These are phyloP conservation scores for Stylosanthes scabra DNA, from an alignment of 331 rosid genomes.

Conservation along the genomic window DNA sequence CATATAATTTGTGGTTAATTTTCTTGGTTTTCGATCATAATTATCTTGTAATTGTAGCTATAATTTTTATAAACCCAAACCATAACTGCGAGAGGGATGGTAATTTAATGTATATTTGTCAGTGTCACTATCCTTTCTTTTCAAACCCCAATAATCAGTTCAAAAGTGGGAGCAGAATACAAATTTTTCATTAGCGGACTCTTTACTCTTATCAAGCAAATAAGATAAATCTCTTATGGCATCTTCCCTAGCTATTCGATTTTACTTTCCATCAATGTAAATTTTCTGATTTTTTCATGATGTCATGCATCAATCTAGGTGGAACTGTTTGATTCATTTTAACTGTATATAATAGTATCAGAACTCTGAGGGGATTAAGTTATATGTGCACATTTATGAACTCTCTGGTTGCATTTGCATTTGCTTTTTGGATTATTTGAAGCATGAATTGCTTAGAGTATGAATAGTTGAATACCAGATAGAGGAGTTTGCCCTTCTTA, in stretches of 20 bases:
- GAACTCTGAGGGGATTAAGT: neutral
- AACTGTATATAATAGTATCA: neutral
- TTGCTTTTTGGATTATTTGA: slow-evolving; percentile 32
- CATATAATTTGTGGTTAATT: neutral
- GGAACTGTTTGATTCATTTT: neutral
- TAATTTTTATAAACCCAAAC: neutral
- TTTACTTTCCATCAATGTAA: neutral
- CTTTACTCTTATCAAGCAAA: neutral
- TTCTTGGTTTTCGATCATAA: neutral
- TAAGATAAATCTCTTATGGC: neutral
- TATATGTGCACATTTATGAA: slow-evolving; percentile 1
- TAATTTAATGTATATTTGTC: neutral
- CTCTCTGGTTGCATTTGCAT: slow-evolving; percentile 10
- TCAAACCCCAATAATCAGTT: neutral
- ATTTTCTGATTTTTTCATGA: slow-evolving; percentile 1
- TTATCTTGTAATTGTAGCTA: neutral
- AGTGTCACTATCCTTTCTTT: neutral
- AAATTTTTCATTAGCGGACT: neutral
- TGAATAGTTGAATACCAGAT: neutral
- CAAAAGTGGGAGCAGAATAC: neutral
- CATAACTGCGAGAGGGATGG: neutral
- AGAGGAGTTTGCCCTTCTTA: slow-evolving; percentile 7
- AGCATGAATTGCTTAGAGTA: slow-evolving; percentile 25
- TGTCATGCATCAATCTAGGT: neutral
- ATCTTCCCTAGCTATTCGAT: neutral